Evolutionary conservation across 768 basidiomycete species (phyloP).

Genomic region (Auricularia auricula-judae): DNA sequence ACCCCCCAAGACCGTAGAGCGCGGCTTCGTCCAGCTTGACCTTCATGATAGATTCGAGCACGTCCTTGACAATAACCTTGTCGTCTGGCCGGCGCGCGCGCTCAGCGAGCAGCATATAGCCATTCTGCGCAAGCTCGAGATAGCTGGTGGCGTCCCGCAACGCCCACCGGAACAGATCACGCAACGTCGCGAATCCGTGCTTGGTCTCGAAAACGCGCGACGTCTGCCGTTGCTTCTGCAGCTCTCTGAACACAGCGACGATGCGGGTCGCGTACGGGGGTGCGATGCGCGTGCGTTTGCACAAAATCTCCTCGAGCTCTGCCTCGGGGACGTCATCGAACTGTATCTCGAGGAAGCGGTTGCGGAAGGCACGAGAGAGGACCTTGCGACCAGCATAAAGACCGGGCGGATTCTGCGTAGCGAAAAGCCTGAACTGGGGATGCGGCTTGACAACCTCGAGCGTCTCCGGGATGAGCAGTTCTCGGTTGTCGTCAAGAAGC

Average conservation of each 20-base stretch:
- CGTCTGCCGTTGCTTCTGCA: slow-evolving; percentile 84
- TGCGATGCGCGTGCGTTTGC: slow-evolving; percentile 82
- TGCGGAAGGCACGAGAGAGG: slow-evolving; percentile 90
- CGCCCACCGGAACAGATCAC: slow-evolving; percentile 97
- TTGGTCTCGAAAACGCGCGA: slow-evolving; percentile 95
- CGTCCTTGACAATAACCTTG: slow-evolving; percentile 79
- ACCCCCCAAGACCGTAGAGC: slow-evolving; percentile 51
- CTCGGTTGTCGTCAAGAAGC: slow-evolving; percentile 93
- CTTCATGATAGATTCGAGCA: slow-evolving; percentile 82
- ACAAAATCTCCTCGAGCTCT: slow-evolving; percentile 90
- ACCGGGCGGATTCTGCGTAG: slow-evolving; percentile 96
- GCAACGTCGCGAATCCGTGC: slow-evolving; percentile 90
- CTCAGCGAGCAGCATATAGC: slow-evolving; percentile 95
- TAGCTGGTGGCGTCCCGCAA: slow-evolving; percentile 79
- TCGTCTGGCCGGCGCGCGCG: slow-evolving; percentile 78
- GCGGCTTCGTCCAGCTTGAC: slow-evolving; percentile 64
- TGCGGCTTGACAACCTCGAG: slow-evolving; percentile 91
- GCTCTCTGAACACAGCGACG: slow-evolving; percentile 82
- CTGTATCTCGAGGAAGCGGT: slow-evolving; percentile 94
- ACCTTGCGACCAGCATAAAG: slow-evolving; percentile 92
- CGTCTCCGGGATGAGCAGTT: slow-evolving; percentile 90
- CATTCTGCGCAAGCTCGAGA: slow-evolving; percentile 89
- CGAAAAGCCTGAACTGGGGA: slow-evolving; percentile 94
- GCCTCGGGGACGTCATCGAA: slow-evolving; percentile 93
- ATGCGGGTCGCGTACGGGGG: slow-evolving; percentile 89